Percentiles rank a stretch among this genome's conserved stretches.
Evolutionary conservation across 2,329 filamentous ascomycete genomes (phyloP).

Genomic region (Exophiala spinifera): DNA sequence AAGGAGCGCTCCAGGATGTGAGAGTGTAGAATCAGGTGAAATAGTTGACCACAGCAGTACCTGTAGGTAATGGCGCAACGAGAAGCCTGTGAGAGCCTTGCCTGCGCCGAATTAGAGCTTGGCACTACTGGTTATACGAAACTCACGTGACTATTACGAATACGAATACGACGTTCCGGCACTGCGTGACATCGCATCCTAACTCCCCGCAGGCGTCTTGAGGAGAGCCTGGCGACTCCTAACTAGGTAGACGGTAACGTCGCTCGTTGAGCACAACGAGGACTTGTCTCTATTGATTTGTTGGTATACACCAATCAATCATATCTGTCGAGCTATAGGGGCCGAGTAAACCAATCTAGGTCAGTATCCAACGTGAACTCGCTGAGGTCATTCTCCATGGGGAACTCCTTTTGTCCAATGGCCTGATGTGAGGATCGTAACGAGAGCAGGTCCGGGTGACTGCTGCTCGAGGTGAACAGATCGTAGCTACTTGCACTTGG

Average conservation of each 20-base stretch:
- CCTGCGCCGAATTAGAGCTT: not conserved
- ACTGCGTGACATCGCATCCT: too few species aligned
- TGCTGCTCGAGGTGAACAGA: not conserved
- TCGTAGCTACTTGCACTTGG: not conserved
- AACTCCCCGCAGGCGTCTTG: too few species aligned
- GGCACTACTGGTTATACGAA: slow-evolving; percentile 8
- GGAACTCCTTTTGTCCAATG: not conserved
- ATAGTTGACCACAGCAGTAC: too few species aligned
- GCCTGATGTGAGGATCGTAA: not conserved
- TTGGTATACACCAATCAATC: not conserved
- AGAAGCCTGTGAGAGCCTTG: too few species aligned
- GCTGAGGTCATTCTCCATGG: not conserved
- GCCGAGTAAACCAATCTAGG: not conserved
- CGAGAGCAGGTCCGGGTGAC: too few species aligned
- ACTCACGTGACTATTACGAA: too few species aligned
- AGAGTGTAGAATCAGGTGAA: too few species aligned
- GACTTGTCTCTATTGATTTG: too few species aligned
- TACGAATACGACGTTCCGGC: too few species aligned
- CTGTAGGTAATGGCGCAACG: not conserved
- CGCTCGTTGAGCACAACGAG: too few species aligned
- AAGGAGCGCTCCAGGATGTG: not conserved
- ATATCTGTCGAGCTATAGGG: not conserved
- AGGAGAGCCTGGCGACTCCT: too few species aligned
- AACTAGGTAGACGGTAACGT: too few species aligned
- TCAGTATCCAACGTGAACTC: not conserved